Base-by-base conservation (phyloP, 2,329 filamentous ascomycete species). In the Cordyceps cicadae region DNA sequence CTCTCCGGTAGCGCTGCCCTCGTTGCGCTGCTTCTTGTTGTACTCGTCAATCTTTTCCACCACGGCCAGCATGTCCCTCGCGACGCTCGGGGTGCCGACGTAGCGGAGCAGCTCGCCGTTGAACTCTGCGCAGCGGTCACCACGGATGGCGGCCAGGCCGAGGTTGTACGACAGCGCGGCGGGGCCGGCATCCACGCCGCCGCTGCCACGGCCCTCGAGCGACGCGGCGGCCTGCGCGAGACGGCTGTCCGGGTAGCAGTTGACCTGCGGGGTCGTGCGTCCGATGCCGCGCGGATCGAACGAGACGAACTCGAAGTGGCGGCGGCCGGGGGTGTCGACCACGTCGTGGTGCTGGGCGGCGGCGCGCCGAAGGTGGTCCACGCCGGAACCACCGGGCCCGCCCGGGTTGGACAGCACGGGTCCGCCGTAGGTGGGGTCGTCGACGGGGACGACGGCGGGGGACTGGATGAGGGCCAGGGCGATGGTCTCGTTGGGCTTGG, bases 211-310 rank as follows among this genome's bases (percentile, higher is more conserved):
- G n/a, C 60, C 17, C 65, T 77, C 65, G 52, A 75, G 63, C 54
- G 65, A 14, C 57, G 69, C 58, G 61, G 68, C 66, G 7, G 67
- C 65, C 2, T 74, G 70, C 2, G 70, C 69, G 7, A 73, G 64
- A 8, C 64, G 37, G 39, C 71, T 66, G 1, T 56, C 61, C 17
- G 67, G 66, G 63, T 71, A 79, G 68, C 77, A 79, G 55, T 77
- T 70, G 1, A 72, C 70, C 12, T 53, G 58, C 0, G 77, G 77
- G 7, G 70, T 70, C 3, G 72, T 75, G 59, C 69, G 65, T 2
- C 68, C 70, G 5, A 79, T 63, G 24, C 77, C 78, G 5, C 77
- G 72, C 0, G 77, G 77, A 63, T 80, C 77, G 63, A 77, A 79
- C 7, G 72, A 72, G 5, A 79, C 63, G 17, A 78, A 70, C 59